Conservation (phyloP, 306 rosid species). For the Crataegus laevigata region DNA sequence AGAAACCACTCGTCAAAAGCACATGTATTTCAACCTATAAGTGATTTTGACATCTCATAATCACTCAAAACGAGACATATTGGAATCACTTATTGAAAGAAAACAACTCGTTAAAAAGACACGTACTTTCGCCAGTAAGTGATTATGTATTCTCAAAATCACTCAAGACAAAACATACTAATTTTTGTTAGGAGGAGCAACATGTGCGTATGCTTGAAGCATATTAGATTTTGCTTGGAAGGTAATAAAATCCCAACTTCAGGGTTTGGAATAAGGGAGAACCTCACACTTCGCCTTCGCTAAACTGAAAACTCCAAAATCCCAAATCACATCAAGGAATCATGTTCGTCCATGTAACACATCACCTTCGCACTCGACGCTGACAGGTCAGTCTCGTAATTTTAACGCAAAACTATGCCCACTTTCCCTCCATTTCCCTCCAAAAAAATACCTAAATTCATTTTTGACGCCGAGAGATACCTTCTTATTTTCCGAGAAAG, state of each 20-base stretch:
- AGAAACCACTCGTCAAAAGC: no score
- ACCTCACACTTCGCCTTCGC: constrained; percentile 12
- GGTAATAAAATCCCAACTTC: background rate
- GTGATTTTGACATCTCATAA: no score
- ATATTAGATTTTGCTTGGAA: background rate
- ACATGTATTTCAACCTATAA: no score
- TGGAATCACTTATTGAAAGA: no score
- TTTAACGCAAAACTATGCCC: background rate
- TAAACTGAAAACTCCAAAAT: constrained; percentile 1
- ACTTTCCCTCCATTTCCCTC: background rate
- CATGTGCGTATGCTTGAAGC: background rate
- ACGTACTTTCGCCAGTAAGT: no score
- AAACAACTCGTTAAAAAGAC: no score
- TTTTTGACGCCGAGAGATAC: background rate
- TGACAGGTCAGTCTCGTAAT: constrained; percentile 1
- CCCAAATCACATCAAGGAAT: background rate
- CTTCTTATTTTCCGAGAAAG: background rate
- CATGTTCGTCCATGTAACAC: background rate
- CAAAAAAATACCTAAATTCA: background rate
- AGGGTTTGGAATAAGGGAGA: background rate
- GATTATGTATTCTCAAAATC: no score
- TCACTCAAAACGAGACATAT: no score
- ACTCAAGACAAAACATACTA: no score
- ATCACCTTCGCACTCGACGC: background rate
- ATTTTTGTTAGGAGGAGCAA: no score